Conservation (phyloP, 176 grass and related monocot genomes). For the Cymbopogon citratus region DNA sequence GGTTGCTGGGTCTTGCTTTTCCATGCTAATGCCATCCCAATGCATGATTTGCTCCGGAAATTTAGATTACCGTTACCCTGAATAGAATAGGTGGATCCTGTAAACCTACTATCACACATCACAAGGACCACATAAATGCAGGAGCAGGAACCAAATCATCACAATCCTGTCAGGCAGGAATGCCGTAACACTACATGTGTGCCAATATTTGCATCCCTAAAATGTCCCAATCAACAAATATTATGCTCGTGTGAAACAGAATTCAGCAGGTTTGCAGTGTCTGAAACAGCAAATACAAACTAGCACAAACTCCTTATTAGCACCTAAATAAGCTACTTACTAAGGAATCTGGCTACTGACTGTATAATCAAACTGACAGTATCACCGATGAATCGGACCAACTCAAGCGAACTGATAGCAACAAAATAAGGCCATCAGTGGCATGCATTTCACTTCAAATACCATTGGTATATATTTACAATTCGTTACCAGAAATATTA, state of each 20-base stretch:
- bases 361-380: background rate
- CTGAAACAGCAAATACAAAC: background rate
- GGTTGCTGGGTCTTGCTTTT: slow-evolving; percentile 32
- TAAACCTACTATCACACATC: background rate
- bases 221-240: background rate
- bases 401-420: background rate
- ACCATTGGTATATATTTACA: background rate
- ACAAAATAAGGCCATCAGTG: background rate
- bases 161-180: background rate
- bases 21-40: slow-evolving; percentile 27
- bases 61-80: slow-evolving; percentile 49
- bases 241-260: background rate
- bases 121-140: background rate
- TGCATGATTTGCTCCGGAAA: slow-evolving; percentile 43
- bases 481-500: background rate
- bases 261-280: background rate
- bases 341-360: too few relatives aligned
- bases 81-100: slow-evolving; percentile 13
- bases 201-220: background rate
- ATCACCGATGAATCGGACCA: background rate
- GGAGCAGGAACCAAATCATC: background rate
- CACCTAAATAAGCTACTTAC: background rate
- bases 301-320: background rate
- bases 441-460: background rate
- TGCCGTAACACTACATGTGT: background rate